A percentile compares a stretch with the other conserved stretches of the same genome.
Conservation (phyloP, 495 filamentous ascomycete genomes). For the Hyphodiscus hymeniophilus region DNA sequence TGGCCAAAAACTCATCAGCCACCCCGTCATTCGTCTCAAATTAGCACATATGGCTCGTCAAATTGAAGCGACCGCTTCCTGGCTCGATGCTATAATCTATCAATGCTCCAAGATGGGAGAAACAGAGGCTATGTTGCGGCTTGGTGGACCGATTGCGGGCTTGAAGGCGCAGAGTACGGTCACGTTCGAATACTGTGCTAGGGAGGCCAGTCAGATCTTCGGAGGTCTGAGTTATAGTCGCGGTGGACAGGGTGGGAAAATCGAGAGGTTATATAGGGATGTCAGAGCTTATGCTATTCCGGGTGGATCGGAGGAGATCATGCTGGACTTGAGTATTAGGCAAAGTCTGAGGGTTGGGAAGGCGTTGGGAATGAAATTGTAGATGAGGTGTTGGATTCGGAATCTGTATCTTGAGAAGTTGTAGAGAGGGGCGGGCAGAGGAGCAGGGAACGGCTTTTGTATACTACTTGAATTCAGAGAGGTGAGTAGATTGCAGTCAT, state of each 20-base stretch:
- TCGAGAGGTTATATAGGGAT: conserved; percentile 91
- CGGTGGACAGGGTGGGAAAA: conserved; percentile 92
- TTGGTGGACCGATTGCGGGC: conserved; percentile 89
- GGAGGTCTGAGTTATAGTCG: conserved; percentile 89
- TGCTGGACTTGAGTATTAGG: conserved; percentile 93
- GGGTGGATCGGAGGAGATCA: conserved; percentile 95
- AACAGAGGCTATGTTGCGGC: conserved; percentile 89
- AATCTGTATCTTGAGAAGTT: background rate
- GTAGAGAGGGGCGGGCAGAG: conserved; percentile 2
- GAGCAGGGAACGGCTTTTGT: background rate
- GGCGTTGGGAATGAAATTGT: conserved; percentile 94
- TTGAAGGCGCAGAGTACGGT: conserved; percentile 88
- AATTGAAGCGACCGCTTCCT: conserved; percentile 92
- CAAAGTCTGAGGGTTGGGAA: conserved; percentile 86
- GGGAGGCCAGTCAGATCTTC: conserved; percentile 93
- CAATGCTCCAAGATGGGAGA: conserved; percentile 90
- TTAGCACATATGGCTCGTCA: conserved; percentile 96
- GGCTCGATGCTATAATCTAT: conserved; percentile 94
- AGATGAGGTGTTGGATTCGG: conserved; percentile 17
- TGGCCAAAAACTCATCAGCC: conserved; percentile 90
- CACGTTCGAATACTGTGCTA: conserved; percentile 95
- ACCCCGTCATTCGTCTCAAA: conserved; percentile 95
- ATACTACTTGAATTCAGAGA: no score
- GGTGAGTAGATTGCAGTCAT: no score
- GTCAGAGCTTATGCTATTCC: conserved; percentile 98